Evolutionary conservation across 352 stramenopile genomes (phyloP).

Genomic region (Ophiocytium majus): DNA sequence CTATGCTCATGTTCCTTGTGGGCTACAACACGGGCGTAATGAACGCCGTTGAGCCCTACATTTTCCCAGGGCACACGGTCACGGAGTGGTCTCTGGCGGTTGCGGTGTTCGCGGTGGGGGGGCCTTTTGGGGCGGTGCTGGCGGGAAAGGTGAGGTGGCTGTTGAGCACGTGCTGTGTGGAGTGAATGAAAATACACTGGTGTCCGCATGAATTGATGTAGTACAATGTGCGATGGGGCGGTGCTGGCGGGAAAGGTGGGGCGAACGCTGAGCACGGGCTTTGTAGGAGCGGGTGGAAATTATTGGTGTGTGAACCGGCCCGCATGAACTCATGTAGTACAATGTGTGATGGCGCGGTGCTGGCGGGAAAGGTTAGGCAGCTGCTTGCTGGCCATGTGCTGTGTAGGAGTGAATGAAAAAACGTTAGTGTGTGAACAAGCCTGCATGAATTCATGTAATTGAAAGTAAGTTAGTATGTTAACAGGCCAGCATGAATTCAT

Average conservation of each 20-base stretch:
- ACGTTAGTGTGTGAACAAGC: background rate
- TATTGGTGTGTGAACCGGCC: background rate
- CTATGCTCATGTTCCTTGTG: slow-evolving; percentile 69
- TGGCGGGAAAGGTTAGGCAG: slow-evolving; percentile 29
- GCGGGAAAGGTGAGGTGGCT: slow-evolving; percentile 30
- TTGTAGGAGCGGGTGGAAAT: background rate
- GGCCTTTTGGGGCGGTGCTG: slow-evolving; percentile 61
- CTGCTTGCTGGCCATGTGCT: no score
- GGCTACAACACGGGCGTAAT: slow-evolving; percentile 73
- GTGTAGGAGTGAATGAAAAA: background rate
- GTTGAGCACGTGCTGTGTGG: no score
- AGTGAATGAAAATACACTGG: background rate
- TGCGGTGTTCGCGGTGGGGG: slow-evolving; percentile 68
- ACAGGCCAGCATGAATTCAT: no score
- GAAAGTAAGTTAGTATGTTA: no score
- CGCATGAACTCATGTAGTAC: background rate
- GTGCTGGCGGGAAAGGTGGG: slow-evolving; percentile 36
- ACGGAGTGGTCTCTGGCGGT: slow-evolving; percentile 67
- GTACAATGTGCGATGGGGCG: slow-evolving; percentile 18
- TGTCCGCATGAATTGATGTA: background rate
- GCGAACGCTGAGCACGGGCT: no score
- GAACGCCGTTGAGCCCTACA: slow-evolving; percentile 66
- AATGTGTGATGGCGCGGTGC: slow-evolving; percentile 28
- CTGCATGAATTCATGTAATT: background rate
- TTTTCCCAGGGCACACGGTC: slow-evolving; percentile 69